Evolutionary conservation across 2,329 filamentous ascomycete genomes (phyloP).

Genomic region (Microdochium nivale): DNA sequence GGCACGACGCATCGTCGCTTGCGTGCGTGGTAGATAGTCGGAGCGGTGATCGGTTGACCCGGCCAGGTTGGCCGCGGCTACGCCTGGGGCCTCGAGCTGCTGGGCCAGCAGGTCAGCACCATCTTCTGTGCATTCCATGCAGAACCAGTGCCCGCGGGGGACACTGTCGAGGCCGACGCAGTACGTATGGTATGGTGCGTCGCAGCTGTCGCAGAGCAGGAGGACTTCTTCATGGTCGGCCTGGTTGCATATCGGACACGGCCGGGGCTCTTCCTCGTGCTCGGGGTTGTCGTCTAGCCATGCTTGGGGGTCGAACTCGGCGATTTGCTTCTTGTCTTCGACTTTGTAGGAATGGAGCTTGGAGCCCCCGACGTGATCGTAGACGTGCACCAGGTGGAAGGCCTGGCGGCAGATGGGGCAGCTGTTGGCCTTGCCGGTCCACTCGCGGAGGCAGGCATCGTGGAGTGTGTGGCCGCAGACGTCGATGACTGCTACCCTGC

Average conservation of each 20-base stretch:
- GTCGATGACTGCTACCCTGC: slow-evolving; percentile 49
- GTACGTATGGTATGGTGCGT: slow-evolving; percentile 83
- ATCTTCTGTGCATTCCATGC: slow-evolving; percentile 59
- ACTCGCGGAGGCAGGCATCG: slow-evolving; percentile 84
- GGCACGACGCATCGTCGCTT: slow-evolving; percentile 46
- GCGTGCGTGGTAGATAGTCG: slow-evolving; percentile 43
- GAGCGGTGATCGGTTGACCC: slow-evolving; percentile 17
- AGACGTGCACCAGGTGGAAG: slow-evolving; percentile 86
- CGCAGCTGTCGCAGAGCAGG: slow-evolving; percentile 85
- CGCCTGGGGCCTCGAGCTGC: slow-evolving; percentile 23
- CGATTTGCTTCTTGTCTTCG: slow-evolving; percentile 79
- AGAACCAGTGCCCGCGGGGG: slow-evolving; percentile 80
- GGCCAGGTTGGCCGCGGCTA: slow-evolving; percentile 7
- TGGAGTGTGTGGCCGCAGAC: slow-evolving; percentile 90
- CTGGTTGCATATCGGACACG: slow-evolving; percentile 78
- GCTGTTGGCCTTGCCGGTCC: slow-evolving; percentile 95
- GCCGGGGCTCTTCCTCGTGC: slow-evolving; percentile 59
- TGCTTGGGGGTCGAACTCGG: slow-evolving; percentile 74
- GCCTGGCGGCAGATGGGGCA: slow-evolving; percentile 91
- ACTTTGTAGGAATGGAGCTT: slow-evolving; percentile 54
- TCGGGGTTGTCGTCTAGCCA: slow-evolving; percentile 66
- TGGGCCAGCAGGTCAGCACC: slow-evolving; percentile 37
- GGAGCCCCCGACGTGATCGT: slow-evolving; percentile 61
- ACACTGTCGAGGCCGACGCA: slow-evolving; percentile 77
- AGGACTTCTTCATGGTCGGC: slow-evolving; percentile 76